phyloP scores from a whole-genome alignment of 345 rosid genomes.

The Hirschfeldia incana region DNA sequence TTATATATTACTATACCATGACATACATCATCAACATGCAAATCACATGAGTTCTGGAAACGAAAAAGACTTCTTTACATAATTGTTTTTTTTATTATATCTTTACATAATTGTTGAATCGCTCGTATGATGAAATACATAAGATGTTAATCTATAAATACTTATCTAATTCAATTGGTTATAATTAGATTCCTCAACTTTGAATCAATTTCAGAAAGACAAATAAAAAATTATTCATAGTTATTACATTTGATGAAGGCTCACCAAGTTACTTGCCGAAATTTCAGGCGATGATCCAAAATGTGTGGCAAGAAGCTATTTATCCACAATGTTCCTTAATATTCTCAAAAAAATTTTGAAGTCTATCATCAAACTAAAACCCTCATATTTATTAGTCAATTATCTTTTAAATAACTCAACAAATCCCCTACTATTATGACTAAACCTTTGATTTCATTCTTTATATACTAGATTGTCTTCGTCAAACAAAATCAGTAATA shows the following conservation, averaged over 20 bases:
- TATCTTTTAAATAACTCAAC: constrained; percentile 2
- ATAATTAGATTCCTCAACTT: not conserved
- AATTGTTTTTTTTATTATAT: not conserved
- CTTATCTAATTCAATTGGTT: not conserved
- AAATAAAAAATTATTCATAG: not conserved
- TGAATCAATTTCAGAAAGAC: not conserved
- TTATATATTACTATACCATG: not conserved
- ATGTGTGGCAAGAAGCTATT: constrained; percentile 5
- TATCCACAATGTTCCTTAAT: constrained; percentile 28
- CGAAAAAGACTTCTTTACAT: not conserved
- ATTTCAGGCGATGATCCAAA: constrained; percentile 20
- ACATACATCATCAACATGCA: not conserved
- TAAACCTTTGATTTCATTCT: constrained; percentile 1
- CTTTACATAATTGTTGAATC: not conserved
- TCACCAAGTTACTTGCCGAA: constrained; percentile 6
- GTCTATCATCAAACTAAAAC: constrained; percentile 15
- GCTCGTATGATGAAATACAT: not conserved
- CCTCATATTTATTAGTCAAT: constrained; percentile 12
- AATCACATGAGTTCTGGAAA: not conserved
- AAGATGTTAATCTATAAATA: not conserved
- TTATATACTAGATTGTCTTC: not conserved
- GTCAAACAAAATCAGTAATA: not conserved
- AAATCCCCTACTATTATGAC: constrained; percentile 11
- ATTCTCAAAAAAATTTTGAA: not conserved
- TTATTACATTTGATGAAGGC: not conserved